Evolutionary conservation across 1,284 basidiomycete species (phyloP), one percentile per base, ranked within the genome.

Genomic region (Grifola frondosa): DNA sequence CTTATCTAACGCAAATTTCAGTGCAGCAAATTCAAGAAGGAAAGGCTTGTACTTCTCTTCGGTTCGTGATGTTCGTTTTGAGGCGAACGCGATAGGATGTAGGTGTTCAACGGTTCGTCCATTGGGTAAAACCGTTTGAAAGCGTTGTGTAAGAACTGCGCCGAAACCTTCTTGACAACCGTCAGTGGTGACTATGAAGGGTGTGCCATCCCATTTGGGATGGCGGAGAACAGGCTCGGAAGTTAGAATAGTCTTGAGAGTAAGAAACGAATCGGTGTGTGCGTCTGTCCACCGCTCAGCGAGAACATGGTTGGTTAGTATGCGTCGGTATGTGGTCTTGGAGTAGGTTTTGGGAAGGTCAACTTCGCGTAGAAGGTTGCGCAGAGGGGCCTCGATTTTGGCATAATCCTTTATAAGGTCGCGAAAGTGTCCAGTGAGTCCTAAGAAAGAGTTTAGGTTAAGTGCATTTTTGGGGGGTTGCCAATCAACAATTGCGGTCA

Each of bases 401-500:
- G 46, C 44, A 26, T 54, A 54, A 20, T 46, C 31, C 23, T 28
- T 21, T 32, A 48, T 40, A n/a, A 51, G 51, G 22, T 50, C 42
- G 2, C 63, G 39, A 39, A 62, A 65, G 22, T 57, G 53, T 1
- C 57, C 52, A 0, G 57, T 59, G 9, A 62, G 44, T 0, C 58
- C 57, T 12, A 59, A 17, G 54, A 61, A 62, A 0, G 54, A 54
- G 5, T 40, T 25, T 3, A 69, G 49, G 13, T 64, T 55, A 2
- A 57, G 44, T 9, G 58, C 60, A 15, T 63, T 49, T 15, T 32
- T 29, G 0, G 68, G 68, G 25, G 44, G 44, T 12, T 45, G 31
- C 68, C 67, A 71, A 9, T 65, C 48, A 3, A 66, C 56, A 2
- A 71, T 55, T 4, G 66, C 63, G 3, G 61, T 60, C 1, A 71